phyloP scores from a whole-genome alignment of 768 basidiomycete genomes.

The Kwoniella dendrophila region DNA sequence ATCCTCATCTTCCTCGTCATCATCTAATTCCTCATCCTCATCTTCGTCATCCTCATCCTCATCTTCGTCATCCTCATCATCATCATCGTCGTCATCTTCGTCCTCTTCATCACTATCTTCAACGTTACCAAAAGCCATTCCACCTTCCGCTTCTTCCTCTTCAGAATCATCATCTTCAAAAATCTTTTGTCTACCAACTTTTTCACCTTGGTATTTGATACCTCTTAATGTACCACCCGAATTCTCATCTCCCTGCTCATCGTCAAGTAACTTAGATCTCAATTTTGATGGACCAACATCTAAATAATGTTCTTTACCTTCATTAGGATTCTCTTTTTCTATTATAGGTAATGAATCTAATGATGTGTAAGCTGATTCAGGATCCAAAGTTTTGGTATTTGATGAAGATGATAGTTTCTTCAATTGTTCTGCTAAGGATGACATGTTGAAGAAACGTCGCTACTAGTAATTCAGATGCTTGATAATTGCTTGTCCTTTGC shows the following conservation, averaged over 20 bases:
- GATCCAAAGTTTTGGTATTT: slow-evolving; percentile 68
- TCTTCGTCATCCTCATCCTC: slow-evolving; percentile 38
- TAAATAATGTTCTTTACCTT: slow-evolving; percentile 74
- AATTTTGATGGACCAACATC: slow-evolving; percentile 80
- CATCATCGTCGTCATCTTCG: slow-evolving; percentile 19
- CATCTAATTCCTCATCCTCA: slow-evolving; percentile 38
- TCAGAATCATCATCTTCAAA: slow-evolving; percentile 29
- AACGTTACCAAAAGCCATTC: slow-evolving; percentile 71
- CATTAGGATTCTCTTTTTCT: slow-evolving; percentile 57
- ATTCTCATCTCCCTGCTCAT: slow-evolving; percentile 57
- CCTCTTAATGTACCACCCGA: slow-evolving; percentile 24
- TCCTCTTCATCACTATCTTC: slow-evolving; percentile 63
- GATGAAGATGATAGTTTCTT: slow-evolving; percentile 73
- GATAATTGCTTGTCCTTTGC: too few relatives aligned
- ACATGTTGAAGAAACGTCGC: neutral
- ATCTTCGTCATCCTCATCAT: slow-evolving; percentile 23
- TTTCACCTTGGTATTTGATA: slow-evolving; percentile 23
- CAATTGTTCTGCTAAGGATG: slow-evolving; percentile 67
- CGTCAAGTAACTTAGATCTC: slow-evolving; percentile 59
- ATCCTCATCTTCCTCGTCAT: slow-evolving; percentile 15
- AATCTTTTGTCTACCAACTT: slow-evolving; percentile 19
- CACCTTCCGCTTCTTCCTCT: slow-evolving; percentile 59
- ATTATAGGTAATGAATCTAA: slow-evolving; percentile 55
- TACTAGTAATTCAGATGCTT: too few relatives aligned
- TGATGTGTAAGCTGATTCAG: slow-evolving; percentile 66